Evolutionary conservation across 108 stramenopile species (phyloP).

Genomic region (Phaeodactylum tricornutum): DNA sequence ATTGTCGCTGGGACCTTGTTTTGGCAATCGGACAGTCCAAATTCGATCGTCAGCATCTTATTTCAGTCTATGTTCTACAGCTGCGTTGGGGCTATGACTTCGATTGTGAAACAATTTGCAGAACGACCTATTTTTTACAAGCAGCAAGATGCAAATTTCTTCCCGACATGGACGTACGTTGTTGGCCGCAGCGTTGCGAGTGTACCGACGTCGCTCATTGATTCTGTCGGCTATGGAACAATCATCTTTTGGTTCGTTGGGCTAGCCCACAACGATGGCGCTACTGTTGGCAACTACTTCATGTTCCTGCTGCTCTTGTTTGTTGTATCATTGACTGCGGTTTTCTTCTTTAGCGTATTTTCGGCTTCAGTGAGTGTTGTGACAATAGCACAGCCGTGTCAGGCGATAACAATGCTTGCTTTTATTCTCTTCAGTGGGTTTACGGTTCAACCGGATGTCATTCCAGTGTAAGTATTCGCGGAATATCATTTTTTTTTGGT

Average conservation of each 20-base stretch:
- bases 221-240: slow-evolving; percentile 36
- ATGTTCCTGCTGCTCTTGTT: slow-evolving; percentile 42
- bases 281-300: slow-evolving; percentile 34
- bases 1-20: slow-evolving; percentile 55
- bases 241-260: slow-evolving; percentile 52
- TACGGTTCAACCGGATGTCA: slow-evolving; percentile 50
- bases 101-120: slow-evolving; percentile 57
- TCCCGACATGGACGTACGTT: slow-evolving; percentile 62
- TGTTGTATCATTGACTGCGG: slow-evolving; percentile 23
- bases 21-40: slow-evolving; percentile 30
- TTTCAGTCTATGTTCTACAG: slow-evolving; percentile 60
- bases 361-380: slow-evolving; percentile 32
- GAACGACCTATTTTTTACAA: slow-evolving; percentile 73
- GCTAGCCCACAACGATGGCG: slow-evolving; percentile 27
- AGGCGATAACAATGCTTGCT: slow-evolving; percentile 38
- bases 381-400: slow-evolving; percentile 28
- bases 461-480: too few species aligned
- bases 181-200: slow-evolving; percentile 31
- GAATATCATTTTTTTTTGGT: slow-evolving; percentile 1
- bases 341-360: slow-evolving; percentile 42
- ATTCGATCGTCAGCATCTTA: slow-evolving; percentile 32
- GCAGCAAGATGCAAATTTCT: slow-evolving; percentile 76
- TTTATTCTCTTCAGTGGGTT: slow-evolving; percentile 52
- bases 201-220: slow-evolving; percentile 39
- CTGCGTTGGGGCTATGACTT: slow-evolving; percentile 48